Percentiles rank a stretch among this genome's conserved stretches.
Evolutionary conservation across 2,329 filamentous ascomycete species (phyloP).

Genomic region (Plectosphaerella plurivora): DNA sequence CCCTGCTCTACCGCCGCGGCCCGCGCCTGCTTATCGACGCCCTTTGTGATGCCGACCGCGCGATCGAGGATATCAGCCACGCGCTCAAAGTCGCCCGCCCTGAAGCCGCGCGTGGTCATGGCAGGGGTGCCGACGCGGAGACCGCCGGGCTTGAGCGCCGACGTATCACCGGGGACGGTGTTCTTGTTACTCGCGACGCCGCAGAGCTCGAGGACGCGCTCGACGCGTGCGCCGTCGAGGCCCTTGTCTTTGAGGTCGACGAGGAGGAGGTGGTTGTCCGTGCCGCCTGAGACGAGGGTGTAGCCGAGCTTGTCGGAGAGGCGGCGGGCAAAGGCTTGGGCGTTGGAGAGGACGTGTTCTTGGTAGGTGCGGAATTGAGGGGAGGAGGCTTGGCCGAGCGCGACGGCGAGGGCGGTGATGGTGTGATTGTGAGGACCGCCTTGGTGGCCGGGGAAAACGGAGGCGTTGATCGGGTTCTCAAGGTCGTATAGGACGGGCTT

Average conservation of each 20-base stretch:
- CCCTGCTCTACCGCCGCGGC: constrained; percentile 64
- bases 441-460: constrained; percentile 97
- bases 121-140: constrained; percentile 92
- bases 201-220: constrained; percentile 84
- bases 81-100: constrained; percentile 78
- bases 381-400: constrained; percentile 86
- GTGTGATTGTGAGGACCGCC: constrained; percentile 99
- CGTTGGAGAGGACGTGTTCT: constrained; percentile 82
- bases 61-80: constrained; percentile 84
- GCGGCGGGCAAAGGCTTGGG: constrained; percentile 75
- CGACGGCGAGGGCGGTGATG: constrained; percentile 91
- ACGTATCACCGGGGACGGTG: constrained; percentile 92
- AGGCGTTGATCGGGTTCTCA: constrained; percentile 88
- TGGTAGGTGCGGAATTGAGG: constrained; percentile 93
- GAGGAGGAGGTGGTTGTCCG: constrained; percentile 94
- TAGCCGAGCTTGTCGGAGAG: constrained; percentile 71
- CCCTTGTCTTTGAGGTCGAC: constrained; percentile 84
- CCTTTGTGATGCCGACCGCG: constrained; percentile 72
- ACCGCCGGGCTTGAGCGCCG: constrained; percentile 87
- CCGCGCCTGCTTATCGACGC: constrained; percentile 68
- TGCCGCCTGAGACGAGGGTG: constrained; percentile 87
- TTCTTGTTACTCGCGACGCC: constrained; percentile 99
- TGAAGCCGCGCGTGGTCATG: constrained; percentile 96
- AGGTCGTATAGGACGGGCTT: constrained; percentile 79
- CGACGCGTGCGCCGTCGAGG: constrained; percentile 85